These are phyloP conservation scores for Tympanopsis confertula DNA, from an alignment of 2,329 filamentous ascomycete species.

Conservation along the genomic window DNA sequence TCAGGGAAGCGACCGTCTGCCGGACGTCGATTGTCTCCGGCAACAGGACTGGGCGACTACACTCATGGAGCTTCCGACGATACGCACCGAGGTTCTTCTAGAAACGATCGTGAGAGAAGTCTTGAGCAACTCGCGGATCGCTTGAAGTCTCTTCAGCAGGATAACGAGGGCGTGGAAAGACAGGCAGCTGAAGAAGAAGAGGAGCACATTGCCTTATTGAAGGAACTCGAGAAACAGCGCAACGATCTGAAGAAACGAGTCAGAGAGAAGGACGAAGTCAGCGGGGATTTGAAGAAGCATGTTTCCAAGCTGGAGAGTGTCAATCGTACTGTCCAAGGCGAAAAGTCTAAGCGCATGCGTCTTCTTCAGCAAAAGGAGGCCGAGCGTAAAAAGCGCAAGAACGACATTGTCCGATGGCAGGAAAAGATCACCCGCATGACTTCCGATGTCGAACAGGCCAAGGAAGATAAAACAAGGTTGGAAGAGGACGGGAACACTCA, in stretches of 20 bases:
- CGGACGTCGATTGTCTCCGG: not conserved
- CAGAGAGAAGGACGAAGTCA: conserved; percentile 1
- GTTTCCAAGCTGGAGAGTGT: conserved; percentile 1
- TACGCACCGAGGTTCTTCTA: not conserved
- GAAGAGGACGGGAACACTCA: conserved; percentile 23
- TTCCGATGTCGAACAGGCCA: conserved; percentile 29
- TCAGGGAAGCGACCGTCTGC: not conserved
- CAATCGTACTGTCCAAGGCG: not conserved
- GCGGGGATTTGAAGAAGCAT: not conserved
- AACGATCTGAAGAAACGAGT: not conserved
- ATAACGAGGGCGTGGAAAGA: not conserved
- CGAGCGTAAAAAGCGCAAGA: conserved; percentile 46
- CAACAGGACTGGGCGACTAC: not conserved
- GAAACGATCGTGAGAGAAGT: not conserved
- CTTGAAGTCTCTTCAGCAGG: conserved; percentile 1
- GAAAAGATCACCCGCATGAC: conserved; percentile 38
- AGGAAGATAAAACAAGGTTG: conserved; percentile 25
- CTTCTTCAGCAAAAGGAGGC: conserved; percentile 45
- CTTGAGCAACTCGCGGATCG: not conserved
- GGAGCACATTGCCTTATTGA: conserved; percentile 1
- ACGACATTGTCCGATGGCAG: conserved; percentile 46
- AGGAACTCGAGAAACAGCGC: not conserved
- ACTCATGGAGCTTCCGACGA: not conserved
- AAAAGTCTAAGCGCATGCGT: not conserved
- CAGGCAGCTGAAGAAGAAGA: not conserved